Evolutionary conservation across 331 rosid genomes (phyloP).

Genomic region (Stylosanthes scabra): DNA sequence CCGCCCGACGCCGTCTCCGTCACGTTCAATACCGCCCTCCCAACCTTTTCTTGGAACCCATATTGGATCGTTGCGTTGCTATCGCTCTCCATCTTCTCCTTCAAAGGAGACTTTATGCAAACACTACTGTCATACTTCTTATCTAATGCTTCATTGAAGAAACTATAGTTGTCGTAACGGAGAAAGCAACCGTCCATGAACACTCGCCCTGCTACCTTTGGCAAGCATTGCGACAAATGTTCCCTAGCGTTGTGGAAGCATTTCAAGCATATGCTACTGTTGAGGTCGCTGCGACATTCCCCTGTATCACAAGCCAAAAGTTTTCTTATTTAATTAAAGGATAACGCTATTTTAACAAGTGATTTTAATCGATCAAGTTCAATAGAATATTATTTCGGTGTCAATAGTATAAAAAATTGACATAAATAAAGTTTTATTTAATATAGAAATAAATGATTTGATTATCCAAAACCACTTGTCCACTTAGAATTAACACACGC

Average conservation of each 20-base stretch:
- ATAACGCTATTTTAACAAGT: too few relatives aligned
- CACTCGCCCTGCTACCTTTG: conserved; percentile 46
- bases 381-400: too few relatives aligned
- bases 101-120: conserved; percentile 29
- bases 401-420: too few relatives aligned
- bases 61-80: too few relatives aligned
- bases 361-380: too few relatives aligned
- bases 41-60: not conserved
- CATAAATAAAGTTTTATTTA: too few relatives aligned
- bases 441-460: too few relatives aligned
- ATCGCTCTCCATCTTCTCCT: not conserved
- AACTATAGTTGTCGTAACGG: conserved; percentile 54
- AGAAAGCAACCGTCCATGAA: conserved; percentile 62
- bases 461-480: too few relatives aligned
- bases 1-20: conserved; percentile 26
- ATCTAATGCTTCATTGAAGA: conserved; percentile 41
- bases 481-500: too few relatives aligned
- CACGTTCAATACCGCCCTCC: conserved; percentile 36
- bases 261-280: conserved; percentile 34
- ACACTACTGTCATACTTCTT: not conserved
- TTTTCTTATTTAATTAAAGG: too few relatives aligned
- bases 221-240: conserved; percentile 47
- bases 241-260: conserved; percentile 44
- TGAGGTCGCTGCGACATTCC: conserved; percentile 51
- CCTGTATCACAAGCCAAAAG: not conserved